Evolutionary conservation across 2,329 filamentous ascomycete genomes (phyloP), one percentile per base, ranked within the genome.

Genomic region (Exophiala viscosa): DNA sequence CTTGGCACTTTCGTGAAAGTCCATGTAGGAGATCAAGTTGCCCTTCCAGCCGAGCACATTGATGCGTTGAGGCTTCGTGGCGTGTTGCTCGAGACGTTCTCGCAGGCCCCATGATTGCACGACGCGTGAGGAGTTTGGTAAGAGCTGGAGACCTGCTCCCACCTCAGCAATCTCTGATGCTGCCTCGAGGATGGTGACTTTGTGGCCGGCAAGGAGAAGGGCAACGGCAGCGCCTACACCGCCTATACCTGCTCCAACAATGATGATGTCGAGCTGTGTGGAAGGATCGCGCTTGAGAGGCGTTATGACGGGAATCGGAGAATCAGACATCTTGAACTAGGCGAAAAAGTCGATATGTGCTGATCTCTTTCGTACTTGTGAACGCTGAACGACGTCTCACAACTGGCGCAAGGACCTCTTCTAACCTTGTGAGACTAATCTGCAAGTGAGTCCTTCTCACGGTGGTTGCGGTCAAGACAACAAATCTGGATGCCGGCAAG

Each of bases 111-210:
- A 54, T n/a, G 51, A 40, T 18, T 8, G 31, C 32, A 54, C 38
- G 9, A 49, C 41, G 17, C 47, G 40, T 13, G 42, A 62, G 2
- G 68, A 68, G 45, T 71, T 70, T 14, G 67, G 63, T 9, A 65
- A 65, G 45, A 70, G 68, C 31, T 68, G 69, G 35, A 71, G 66
- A 1, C 68, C 69, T 3, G 69, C 68, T 4, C 69, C 69, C 18
- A 71, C 68, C 52, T 70, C 69, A 13, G 59, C 62, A 47, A 72
- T 71, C 17, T 68, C 64, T 2, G 60, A 44, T 3, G 69, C 68
- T 55, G 70, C 67, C 44, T 72, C 69, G 57, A 53, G 50, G 45
- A 53, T 34, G 35, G 50, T 48, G 14, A 53, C 60, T 1, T 58
- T 55, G 42, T 67, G 62, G 2, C 60, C 60, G 2, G 43, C 48